These are phyloP conservation scores for Pyrenophora tritici-repentis DNA, from an alignment of 2,329 filamentous ascomycete genomes.

Conservation along the genomic window DNA sequence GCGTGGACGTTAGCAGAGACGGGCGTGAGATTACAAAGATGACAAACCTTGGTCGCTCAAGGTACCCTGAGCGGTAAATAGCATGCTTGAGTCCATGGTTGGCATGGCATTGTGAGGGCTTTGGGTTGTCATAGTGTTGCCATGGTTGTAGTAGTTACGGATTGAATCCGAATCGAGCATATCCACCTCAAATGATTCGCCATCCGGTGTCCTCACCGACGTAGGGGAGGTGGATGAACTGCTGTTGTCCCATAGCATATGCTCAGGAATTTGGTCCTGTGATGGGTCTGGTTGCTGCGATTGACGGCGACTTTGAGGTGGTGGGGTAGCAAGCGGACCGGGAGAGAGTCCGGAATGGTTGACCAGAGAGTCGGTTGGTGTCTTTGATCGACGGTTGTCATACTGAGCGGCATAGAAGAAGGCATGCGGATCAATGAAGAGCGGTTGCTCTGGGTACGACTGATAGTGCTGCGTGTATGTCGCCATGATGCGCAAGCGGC, in stretches of 20 bases:
- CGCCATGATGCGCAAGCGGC: constrained; percentile 38
- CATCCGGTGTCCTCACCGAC: constrained; percentile 43
- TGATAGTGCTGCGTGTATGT: constrained; percentile 29
- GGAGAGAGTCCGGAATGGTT: constrained; percentile 43
- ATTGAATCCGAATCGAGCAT: constrained; percentile 40
- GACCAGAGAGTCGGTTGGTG: constrained; percentile 41
- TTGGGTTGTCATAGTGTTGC: constrained; percentile 33
- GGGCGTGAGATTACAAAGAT: not conserved
- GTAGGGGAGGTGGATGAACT: constrained; percentile 45
- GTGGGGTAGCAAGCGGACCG: constrained; percentile 39
- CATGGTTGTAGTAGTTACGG: constrained; percentile 35
- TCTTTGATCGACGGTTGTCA: constrained; percentile 38
- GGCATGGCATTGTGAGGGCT: constrained; percentile 27
- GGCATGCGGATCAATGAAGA: constrained; percentile 24
- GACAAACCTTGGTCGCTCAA: constrained; percentile 32
- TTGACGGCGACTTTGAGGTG: constrained; percentile 38
- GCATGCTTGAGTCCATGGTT: constrained; percentile 28
- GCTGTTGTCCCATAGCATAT: constrained; percentile 40
- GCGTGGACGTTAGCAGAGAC: constrained; percentile 18
- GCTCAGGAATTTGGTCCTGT: constrained; percentile 37
- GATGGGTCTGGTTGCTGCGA: constrained; percentile 38
- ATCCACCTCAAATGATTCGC: constrained; percentile 39
- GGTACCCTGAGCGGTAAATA: constrained; percentile 28
- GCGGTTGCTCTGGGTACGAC: constrained; percentile 27
- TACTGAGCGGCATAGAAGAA: constrained; percentile 29